Conservation (phyloP, 371 early-diverging fungal species). For the Mortierella sp. region DNA sequence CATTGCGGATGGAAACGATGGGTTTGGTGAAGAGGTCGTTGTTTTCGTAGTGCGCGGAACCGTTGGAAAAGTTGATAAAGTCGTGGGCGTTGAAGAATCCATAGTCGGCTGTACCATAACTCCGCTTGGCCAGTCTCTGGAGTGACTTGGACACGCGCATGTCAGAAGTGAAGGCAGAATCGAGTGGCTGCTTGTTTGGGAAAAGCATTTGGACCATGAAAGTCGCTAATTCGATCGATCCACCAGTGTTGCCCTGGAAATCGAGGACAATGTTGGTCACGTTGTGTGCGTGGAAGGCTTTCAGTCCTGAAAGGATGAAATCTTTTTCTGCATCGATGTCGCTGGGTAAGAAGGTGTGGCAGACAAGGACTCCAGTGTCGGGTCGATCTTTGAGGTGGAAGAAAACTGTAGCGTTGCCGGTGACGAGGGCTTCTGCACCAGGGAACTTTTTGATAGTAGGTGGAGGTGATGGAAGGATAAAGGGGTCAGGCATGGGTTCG, state of each 20-base stretch:
- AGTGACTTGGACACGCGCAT: constrained; percentile 13
- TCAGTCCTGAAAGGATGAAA: neutral
- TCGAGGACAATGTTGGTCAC: constrained; percentile 42
- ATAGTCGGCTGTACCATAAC: neutral
- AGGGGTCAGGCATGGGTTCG: neutral
- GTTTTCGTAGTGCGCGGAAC: constrained; percentile 2
- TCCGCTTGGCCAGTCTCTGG: neutral
- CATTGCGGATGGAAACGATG: constrained; percentile 6
- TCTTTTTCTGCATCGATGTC: neutral
- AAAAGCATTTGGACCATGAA: constrained; percentile 24
- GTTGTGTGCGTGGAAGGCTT: constrained; percentile 8
- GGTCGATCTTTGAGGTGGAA: constrained; percentile 40
- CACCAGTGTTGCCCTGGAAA: constrained; percentile 28
- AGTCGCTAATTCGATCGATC: constrained; percentile 1
- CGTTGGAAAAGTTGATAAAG: constrained; percentile 12
- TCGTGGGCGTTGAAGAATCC: constrained; percentile 1
- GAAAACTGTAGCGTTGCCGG: constrained; percentile 19
- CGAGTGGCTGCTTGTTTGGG: constrained; percentile 18
- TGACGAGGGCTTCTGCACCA: constrained; percentile 19
- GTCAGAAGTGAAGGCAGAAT: constrained; percentile 5
- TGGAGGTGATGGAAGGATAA: no score
- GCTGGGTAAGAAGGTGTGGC: constrained; percentile 16
- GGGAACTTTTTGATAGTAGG: constrained; percentile 1
- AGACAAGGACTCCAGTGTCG: constrained; percentile 20
- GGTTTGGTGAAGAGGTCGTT: constrained; percentile 1